Evolutionary conservation across 441 rosid species (phyloP), one percentile per base, ranked within the genome.

Genomic region (Arabidopsis hybrid): DNA sequence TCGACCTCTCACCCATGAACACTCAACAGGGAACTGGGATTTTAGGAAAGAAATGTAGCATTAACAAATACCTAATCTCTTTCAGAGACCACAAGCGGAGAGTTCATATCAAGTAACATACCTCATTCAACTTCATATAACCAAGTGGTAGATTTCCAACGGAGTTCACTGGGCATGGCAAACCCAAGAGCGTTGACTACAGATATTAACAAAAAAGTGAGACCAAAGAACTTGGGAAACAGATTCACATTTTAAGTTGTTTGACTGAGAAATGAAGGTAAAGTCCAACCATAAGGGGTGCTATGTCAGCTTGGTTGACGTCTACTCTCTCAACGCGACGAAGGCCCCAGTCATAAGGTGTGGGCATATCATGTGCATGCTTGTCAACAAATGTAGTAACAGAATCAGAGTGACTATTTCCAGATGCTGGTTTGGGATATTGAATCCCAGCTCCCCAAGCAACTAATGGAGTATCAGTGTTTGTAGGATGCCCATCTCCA

Each of bases 241-340:
- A 38, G 60, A 72, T 52, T 36, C 8, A 45, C 14, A 43, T n/a
- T 2, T 16, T 11, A 3, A 7, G 46, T 45, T 71, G 8, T 66
- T 17, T 50, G 59, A 53, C 34, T 32, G 65, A 52, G 29, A 46
- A 42, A 67, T 43, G 14, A 67, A 45, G 57, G 3, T 32, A 74
- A 77, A 76, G 46, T 60, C 80, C 52, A 79, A 95, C 99, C 99
- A 95, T 91, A 50, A 95, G 85, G 4, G 98, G 90, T 76, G 99
- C 92, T 78, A 92, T 91, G 86, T 95, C 99, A 76, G 98, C 98
- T 88, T 95, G 99, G 84, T 95, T 95, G 78, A 95, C 97, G 78
- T 95, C 99, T 66, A 92, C 91, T 76, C 99, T 88, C 86, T 95
- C 97, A 63, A 91, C 80, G 50, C 81, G 87, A 67, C 78, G 75